Conservation (phyloP, 1,284 basidiomycete genomes). For the Tylopilus sp. region DNA sequence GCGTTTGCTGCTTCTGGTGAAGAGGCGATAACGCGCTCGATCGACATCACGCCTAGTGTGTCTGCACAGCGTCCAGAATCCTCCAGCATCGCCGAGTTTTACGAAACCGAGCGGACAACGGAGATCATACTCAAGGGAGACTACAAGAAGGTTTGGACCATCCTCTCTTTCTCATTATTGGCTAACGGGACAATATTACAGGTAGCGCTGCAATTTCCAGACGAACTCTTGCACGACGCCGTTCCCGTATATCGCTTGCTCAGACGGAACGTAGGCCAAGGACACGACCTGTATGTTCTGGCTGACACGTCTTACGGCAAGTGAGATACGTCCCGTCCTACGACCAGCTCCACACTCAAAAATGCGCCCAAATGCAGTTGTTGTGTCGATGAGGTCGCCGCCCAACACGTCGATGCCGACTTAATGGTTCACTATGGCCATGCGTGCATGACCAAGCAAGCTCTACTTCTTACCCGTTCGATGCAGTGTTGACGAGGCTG, state of each 20-base stretch:
- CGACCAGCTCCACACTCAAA: constrained; percentile 6
- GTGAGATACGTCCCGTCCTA: constrained; percentile 40
- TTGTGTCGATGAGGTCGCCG: constrained; percentile 95
- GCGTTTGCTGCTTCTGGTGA: constrained; percentile 57
- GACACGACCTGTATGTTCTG: constrained; percentile 78
- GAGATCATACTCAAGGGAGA: constrained; percentile 48
- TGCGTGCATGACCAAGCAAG: constrained; percentile 89
- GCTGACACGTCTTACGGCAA: constrained; percentile 98
- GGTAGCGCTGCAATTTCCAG: constrained; percentile 95
- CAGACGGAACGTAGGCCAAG: constrained; percentile 48
- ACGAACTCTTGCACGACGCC: constrained; percentile 85
- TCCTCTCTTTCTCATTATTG: neutral
- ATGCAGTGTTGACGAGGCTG: neutral
- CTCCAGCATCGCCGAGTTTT: constrained; percentile 50
- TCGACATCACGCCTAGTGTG: constrained; percentile 43
- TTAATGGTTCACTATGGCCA: constrained; percentile 95
- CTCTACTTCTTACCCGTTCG: constrained; percentile 5
- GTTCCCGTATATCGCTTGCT: constrained; percentile 82
- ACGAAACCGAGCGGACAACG: constrained; percentile 59
- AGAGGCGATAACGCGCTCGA: constrained; percentile 53
- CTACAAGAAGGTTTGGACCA: constrained; percentile 55
- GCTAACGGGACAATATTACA: constrained; percentile 30
- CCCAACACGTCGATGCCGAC: constrained; percentile 91
- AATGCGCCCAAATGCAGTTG: constrained; percentile 53
- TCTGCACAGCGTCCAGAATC: constrained; percentile 37